Conservation (phyloP, 2,329 filamentous ascomycete genomes). For the Pestalotiopsis sp. region DNA sequence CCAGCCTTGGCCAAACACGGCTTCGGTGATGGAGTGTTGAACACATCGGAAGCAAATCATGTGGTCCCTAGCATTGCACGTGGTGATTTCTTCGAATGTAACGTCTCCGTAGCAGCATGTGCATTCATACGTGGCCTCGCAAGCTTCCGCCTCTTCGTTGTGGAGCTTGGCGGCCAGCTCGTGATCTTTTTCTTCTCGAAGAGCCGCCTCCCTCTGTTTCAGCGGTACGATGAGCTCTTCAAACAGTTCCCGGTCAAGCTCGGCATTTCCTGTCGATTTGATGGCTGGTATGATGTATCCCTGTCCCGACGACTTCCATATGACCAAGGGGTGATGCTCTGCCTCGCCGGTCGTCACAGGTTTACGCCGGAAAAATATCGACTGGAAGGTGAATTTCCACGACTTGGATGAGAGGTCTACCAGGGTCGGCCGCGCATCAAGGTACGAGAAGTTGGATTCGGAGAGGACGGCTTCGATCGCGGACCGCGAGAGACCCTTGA, state of each 20-base stretch:
- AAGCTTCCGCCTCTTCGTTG: conserved; percentile 60
- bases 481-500: conserved; percentile 72
- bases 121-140: conserved; percentile 67
- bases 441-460: conserved; percentile 80
- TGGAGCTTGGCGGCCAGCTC: conserved; percentile 57
- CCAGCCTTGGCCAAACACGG: conserved; percentile 93
- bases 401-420: conserved; percentile 71
- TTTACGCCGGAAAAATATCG: conserved; percentile 70
- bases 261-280: conserved; percentile 66
- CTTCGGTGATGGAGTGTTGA: conserved; percentile 79
- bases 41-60: conserved; percentile 84
- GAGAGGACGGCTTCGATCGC: conserved; percentile 79
- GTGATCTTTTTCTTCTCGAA: conserved; percentile 55
- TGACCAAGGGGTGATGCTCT: conserved; percentile 64
- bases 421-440: conserved; percentile 70
- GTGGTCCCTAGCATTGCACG: conserved; percentile 71
- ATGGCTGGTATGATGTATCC: conserved; percentile 63
- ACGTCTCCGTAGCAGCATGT: conserved; percentile 76
- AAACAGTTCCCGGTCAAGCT: conserved; percentile 66
- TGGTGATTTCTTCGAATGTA: conserved; percentile 74
- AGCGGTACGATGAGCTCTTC: conserved; percentile 59
- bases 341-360: conserved; percentile 54
- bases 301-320: conserved; percentile 61
- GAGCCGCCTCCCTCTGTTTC: conserved; percentile 43
- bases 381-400: conserved; percentile 76